Evolutionary conservation across 192 early-diverging fungal genomes (phyloP), one percentile per base, ranked within the genome.

Genomic region (Pilaira anomala): DNA sequence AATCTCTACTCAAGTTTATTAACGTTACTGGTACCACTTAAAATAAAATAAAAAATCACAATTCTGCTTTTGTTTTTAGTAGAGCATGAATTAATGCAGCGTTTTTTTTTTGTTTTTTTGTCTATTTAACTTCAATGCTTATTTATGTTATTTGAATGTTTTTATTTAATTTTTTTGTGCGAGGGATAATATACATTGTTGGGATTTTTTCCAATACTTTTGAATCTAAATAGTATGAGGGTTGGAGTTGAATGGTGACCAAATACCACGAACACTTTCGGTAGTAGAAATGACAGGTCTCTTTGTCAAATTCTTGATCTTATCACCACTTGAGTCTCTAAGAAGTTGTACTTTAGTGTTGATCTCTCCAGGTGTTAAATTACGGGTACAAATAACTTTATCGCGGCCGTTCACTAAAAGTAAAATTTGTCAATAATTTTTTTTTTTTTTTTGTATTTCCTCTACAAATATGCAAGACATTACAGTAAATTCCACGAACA

Each of bases 191-290:
- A 36, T 36, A 36, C 33, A 36, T 36, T 36, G 33, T 36, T 36
- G 33, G 33, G 11, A 9, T 21, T 39, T 36, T 13, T 28, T 28
- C 21, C n/a, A n/a, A n/a, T n/a, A n/a, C n/a, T n/a, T n/a, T n/a
- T 30, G 16, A 11, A 5, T 53, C 69, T 78, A 84, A 51, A 91
- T 89, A 41, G 80, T 66, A 71, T 91, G 84, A n/a, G 75, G 76
- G 29, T 82, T 75, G 44, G 83, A 74, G 56, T 90, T 85, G 81
- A 92, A 92, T 29, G 91, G 88, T 65, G 88, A 91, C 85, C 87
- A 92, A 62, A 90, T 90, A 48, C 89, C 91, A 50, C 91, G 83
- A 14, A 92, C 88, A 62, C 88, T 89, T 29, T 82, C 81, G 33
- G 87, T 91, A 19, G 88, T 85, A 4, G 91, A 92, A 46, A 91